Evolutionary conservation across 208 protist genomes (phyloP), one percentile per base, ranked within the genome.

Genomic region (Porcisia hertigi): DNA sequence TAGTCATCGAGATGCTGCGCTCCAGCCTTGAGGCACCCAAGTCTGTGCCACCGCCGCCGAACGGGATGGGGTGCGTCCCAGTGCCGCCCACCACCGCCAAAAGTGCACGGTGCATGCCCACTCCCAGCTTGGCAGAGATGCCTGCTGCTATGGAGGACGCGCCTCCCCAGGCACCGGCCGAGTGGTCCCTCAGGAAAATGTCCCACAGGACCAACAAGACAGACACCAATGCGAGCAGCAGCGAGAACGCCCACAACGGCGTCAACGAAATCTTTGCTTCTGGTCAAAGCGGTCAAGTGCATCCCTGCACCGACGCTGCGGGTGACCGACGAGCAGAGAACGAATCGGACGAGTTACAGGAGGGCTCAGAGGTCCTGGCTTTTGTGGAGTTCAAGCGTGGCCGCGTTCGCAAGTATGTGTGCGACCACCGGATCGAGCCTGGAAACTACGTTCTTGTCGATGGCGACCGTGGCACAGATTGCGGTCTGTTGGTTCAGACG

Each of bases 391-490:
- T 96, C 82, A 96, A 96, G 84, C 88, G 92, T 30, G 75, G 83
- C 58, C 88, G 89, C 45, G 76, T 94, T 11, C 88, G 90, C 72
- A 94, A 94, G 87, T 94, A 94, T 76, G 83, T 81, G 57, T 91
- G 86, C 59, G 79, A 86, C 18, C 76, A 85, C 64, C 78, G 72
- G 54, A 87, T 92, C 67, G 78, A 84, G 58, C 92, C 91, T 3
- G 93, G 93, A 58, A 85, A 73, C 72, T 95, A 96, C 81, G 93
- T 98, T 25, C 76, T 98, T 53, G 93, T 98, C 47, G 92, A 97
- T 34, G 93, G 94, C 34, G 94, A 98, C 79, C 90, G 93, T 47
- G 94, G 94, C 43, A 83, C 78, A 14, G 92, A 97, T 80, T 96
- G 92, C 65, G 94, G 93, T 6, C 86, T 96, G 20, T 80, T 98